A percentile compares a stretch with the other conserved stretches of the same genome.
Conservation (phyloP, 2,329 filamentous ascomycete genomes). For the Verticillium nonalfalfae region DNA sequence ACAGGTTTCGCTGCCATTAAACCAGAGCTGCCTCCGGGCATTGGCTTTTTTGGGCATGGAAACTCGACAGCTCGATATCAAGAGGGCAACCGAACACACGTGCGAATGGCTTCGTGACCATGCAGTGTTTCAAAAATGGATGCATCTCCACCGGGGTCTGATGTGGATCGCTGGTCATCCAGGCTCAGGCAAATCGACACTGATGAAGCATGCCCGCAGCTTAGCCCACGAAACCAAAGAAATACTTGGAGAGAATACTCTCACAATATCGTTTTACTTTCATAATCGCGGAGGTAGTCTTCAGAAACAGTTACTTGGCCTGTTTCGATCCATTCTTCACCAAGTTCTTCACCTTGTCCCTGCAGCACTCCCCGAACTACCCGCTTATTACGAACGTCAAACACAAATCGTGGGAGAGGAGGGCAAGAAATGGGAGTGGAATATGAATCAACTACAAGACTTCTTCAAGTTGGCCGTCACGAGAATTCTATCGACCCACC, state of each 20-base stretch:
- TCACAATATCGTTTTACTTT: conserved; percentile 28
- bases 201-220: conserved; percentile 25
- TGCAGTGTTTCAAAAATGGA: conserved; percentile 16
- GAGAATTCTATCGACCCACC: too few species aligned
- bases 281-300: conserved; percentile 21
- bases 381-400: conserved; percentile 9
- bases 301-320: conserved; percentile 22
- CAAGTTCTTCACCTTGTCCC: conserved; percentile 21
- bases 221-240: too few species aligned
- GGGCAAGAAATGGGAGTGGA: conserved; percentile 19
- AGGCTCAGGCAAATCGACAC: conserved; percentile 31
- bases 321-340: conserved; percentile 27
- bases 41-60: too few species aligned
- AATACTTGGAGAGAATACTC: conserved; percentile 18
- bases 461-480: not conserved
- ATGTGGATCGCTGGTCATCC: conserved; percentile 34
- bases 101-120: conserved; percentile 24
- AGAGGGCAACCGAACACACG: conserved; percentile 15
- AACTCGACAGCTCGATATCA: too few species aligned
- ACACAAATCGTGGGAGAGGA: conserved; percentile 4
- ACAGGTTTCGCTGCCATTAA: too few species aligned
- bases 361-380: conserved; percentile 12
- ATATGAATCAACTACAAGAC: conserved; percentile 12
- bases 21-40: too few species aligned
- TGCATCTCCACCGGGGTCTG: conserved; percentile 7